Evolutionary conservation across 768 basidiomycete genomes (phyloP).

Genomic region (Solioccasus polychromus): DNA sequence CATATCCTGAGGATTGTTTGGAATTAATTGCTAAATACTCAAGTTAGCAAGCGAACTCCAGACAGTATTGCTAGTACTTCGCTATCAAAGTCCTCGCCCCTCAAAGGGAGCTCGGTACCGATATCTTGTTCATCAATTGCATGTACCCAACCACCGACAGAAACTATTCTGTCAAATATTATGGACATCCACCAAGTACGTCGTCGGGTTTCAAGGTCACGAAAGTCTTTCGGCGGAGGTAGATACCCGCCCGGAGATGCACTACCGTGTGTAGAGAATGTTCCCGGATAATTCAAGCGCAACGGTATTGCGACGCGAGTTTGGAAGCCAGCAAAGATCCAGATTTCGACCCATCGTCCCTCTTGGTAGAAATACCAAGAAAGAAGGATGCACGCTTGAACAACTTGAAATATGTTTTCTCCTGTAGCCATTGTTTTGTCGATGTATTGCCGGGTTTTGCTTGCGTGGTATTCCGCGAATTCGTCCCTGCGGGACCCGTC

Average conservation of each 20-base stretch:
- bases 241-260: constrained; percentile 77
- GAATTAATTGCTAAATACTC: constrained; percentile 48
- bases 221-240: constrained; percentile 71
- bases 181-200: constrained; percentile 93
- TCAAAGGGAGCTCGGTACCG: constrained; percentile 78
- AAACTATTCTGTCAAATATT: constrained; percentile 79
- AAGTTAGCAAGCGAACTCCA: constrained; percentile 11
- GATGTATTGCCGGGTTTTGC: constrained; percentile 83
- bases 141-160: constrained; percentile 84
- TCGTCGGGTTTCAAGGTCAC: constrained; percentile 74
- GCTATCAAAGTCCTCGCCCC: constrained; percentile 71
- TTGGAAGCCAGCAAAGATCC: constrained; percentile 87
- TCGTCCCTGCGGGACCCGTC: constrained; percentile 79
- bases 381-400: constrained; percentile 83
- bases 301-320: constrained; percentile 79
- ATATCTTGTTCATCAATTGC: constrained; percentile 81
- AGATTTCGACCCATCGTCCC: constrained; percentile 87
- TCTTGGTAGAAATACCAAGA: constrained; percentile 93
- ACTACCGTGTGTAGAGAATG: constrained; percentile 65
- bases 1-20: constrained; percentile 76
- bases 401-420: constrained; percentile 80
- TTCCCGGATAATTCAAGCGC: constrained; percentile 82
- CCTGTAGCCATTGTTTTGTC: constrained; percentile 90
- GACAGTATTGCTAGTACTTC: constrained; percentile 45
- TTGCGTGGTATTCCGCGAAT: constrained; percentile 85